Evolutionary conservation across 768 basidiomycete species (phyloP), one percentile per base, ranked within the genome.

Genomic region (Tylopilus subfusipes): DNA sequence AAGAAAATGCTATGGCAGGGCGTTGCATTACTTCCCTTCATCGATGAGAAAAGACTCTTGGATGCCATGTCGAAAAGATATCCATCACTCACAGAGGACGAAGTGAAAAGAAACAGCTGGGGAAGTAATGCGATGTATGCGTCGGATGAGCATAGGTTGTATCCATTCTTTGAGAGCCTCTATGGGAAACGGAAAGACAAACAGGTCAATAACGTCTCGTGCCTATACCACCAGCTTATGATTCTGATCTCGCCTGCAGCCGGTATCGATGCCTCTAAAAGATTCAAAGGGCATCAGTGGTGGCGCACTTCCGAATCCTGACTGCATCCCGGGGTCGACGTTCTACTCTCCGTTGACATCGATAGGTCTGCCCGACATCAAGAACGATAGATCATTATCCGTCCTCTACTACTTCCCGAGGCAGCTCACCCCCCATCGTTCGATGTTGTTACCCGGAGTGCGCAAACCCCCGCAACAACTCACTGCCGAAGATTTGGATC

Each of bases 1-100:
- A 98, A 98, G 76, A 91, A 90, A 73, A 98, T 98, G 95, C 80
- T 90, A 8, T 99, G 97, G 97, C 96, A 99, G 71, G 97, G 97
- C 50, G 93, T 99, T 52, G 95, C 97, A 0, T 76, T 99, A 10
- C 76, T 99, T 21, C 95, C 97, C 0, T 99, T 98, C 76, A 98
- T 99, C 58, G 91, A 98, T 66, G 79, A 86, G 68, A 80, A 79
- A 52, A 82, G 94, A 31, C 73, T 99, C 24, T 74, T 98, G 50
- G 85, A 82, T 31, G 92, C 94, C 4, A 93, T 99, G 88, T 81
- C 77, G 9, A 68, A 76, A 13, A 78, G 75, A 57, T 88, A 88
- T 67, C 72, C 77, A 48, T 60, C 82, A 44, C 78, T 99, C 42
- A 82, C 81, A 0, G 88, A 91, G 54, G 91, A 89, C 11, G 95